Evolutionary conservation across 1,139 yeast species (phyloP), one percentile per base, ranked within the genome.

Genomic region (Chernovozyma sophiae-reginae): DNA sequence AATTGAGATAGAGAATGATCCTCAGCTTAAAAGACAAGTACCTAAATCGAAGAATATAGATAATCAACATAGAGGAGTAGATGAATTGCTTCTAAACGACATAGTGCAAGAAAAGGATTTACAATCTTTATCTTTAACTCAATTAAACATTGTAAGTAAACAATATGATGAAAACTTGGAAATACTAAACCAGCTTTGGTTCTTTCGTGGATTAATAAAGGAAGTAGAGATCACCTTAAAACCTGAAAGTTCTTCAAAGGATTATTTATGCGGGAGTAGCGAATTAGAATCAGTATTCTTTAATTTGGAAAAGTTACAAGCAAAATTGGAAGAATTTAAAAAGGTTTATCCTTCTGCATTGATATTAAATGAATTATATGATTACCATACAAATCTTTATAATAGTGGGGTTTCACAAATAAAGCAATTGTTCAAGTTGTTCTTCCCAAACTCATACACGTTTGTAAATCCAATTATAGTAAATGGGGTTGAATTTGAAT

Each of bases 391-490:
- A 7, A 36, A 35, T n/a, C 37, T 54, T 12, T 28, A 44, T 3
- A 38, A 39, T 16, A 26, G 35, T n/a, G 31, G 44, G 3, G 29
- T 36, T 20, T 36, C 37, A 4, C 39, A 43, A 18, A 30, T 51
- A 4, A 20, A 34, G 10, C 18, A 14, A 2, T 24, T 41, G 3
- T 53, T 48, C 35, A 12, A 36, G 12, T 30, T 34, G 15, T 48
- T 53, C 30, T 35, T 63, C 17, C 70, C 70, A 2, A 40, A 43
- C 30, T 49, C 52, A 25, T 44, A 39, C 18, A 45, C 52, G 4
- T 55, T 62, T 34, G 45, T 38, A 18, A 46, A 53, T 19, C 35
- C 50, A 2, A 46, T 47, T 12, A 31, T 42, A 13, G 44, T 56
- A 28, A 44, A 39, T 16, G 48, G 43, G 19, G 40, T 48, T 17